phyloP scores from a whole-genome alignment of 2,329 filamentous ascomycete species.

The Colletotrichum eremochloae region DNA sequence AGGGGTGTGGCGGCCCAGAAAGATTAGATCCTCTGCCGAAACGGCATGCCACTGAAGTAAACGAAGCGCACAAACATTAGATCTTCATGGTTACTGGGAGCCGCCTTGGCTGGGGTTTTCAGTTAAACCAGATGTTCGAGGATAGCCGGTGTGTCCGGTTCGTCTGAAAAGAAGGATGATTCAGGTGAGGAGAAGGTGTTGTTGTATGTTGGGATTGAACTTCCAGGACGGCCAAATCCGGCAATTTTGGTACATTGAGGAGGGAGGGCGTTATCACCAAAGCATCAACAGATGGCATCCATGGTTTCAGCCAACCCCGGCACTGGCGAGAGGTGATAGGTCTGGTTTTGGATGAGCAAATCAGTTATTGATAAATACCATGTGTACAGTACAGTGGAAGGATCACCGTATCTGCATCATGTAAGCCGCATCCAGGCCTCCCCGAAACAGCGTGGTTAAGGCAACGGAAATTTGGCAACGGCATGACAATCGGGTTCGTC shows the following conservation, averaged over 20 bases:
- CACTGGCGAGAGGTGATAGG: slow-evolving; percentile 3
- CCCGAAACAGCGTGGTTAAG: slow-evolving; percentile 1
- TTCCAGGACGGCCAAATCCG: not conserved
- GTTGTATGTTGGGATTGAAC: not conserved
- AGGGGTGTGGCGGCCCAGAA: not conserved
- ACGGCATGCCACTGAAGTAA: not conserved
- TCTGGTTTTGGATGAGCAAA: not conserved
- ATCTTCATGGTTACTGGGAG: not conserved
- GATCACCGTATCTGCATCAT: no score
- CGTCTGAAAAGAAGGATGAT: slow-evolving; percentile 25
- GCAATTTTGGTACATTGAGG: not conserved
- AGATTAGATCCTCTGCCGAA: slow-evolving; percentile 4
- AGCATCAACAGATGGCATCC: not conserved
- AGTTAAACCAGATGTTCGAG: not conserved
- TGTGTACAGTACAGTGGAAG: not conserved
- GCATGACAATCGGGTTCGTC: slow-evolving; percentile 12
- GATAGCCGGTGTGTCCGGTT: slow-evolving; percentile 25
- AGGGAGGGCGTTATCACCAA: not conserved
- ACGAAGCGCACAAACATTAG: slow-evolving; percentile 20
- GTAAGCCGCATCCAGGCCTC: no score
- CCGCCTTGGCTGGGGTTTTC: not conserved
- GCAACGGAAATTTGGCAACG: slow-evolving; percentile 3
- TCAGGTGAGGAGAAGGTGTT: slow-evolving; percentile 10
- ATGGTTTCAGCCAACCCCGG: not conserved
- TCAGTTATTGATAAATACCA: not conserved